These are phyloP conservation scores for Medicago ruthenica DNA, from an alignment of 306 rosid genomes.

Conservation along the genomic window DNA sequence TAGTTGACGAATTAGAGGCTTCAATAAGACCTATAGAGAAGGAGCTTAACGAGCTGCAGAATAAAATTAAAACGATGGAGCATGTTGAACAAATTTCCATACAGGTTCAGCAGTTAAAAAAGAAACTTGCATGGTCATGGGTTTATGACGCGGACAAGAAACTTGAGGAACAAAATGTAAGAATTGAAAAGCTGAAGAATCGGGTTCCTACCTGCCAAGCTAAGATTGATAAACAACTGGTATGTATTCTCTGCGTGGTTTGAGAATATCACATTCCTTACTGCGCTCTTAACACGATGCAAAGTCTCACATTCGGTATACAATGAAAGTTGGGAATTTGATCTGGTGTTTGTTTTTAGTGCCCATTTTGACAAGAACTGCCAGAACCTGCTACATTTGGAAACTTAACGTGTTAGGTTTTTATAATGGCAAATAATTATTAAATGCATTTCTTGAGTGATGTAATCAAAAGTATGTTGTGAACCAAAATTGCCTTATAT, in stretches of 20 bases:
- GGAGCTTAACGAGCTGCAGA: conserved; percentile 77
- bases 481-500: not conserved
- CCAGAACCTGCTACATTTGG: not conserved
- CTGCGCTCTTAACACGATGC: conserved; percentile 4
- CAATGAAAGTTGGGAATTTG: conserved; percentile 29
- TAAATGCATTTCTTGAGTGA: not conserved
- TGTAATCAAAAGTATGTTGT: not conserved
- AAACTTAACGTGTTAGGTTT: conserved; percentile 7
- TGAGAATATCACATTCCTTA: conserved; percentile 3
- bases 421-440: not conserved
- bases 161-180: conserved; percentile 55
- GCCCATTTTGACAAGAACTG: conserved; percentile 17
- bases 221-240: conserved; percentile 68
- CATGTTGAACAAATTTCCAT: conserved; percentile 80
- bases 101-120: conserved; percentile 70
- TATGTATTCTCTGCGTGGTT: conserved; percentile 44
- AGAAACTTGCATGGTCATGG: conserved; percentile 98
- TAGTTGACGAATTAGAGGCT: conserved; percentile 71
- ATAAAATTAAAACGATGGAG: conserved; percentile 77
- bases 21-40: conserved; percentile 79
- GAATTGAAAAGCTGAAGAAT: conserved; percentile 66
- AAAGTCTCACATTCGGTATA: not conserved
- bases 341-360: conserved; percentile 20
- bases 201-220: conserved; percentile 83
- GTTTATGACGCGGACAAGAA: conserved; percentile 79